Evolutionary conservation across 257 asterid species (phyloP).

Genomic region (Solanum clarkiae): DNA sequence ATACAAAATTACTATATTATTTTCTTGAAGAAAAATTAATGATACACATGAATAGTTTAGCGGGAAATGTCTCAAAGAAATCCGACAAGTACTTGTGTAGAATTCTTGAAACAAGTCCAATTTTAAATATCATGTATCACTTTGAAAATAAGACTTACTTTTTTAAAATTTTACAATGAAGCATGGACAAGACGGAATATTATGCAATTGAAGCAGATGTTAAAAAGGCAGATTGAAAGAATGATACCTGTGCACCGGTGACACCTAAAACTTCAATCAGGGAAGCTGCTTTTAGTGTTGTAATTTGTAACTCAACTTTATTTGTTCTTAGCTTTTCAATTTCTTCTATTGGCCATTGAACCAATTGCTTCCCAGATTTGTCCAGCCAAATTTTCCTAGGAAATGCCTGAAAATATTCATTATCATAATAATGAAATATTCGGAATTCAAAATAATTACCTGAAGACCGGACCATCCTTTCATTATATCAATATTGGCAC

Average conservation of each 20-base stretch:
- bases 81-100: background rate
- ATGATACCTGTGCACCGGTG: background rate
- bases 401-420: too few species aligned
- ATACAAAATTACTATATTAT: too few species aligned
- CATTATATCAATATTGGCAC: slow-evolving; percentile 1
- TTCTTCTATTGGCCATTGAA: background rate
- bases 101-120: background rate
- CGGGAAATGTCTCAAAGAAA: background rate
- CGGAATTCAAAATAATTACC: background rate
- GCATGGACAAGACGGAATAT: background rate
- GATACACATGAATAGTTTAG: background rate
- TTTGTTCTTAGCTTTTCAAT: background rate
- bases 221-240: background rate
- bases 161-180: too few species aligned
- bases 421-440: too few species aligned
- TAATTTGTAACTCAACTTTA: background rate
- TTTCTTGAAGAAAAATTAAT: too few species aligned
- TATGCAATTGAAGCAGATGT: background rate
- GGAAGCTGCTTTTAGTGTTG: background rate
- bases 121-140: too few species aligned
- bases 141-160: too few species aligned
- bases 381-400: too few species aligned
- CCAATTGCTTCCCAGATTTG: too few species aligned
- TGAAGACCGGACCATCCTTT: slow-evolving; percentile 17
- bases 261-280: background rate